Base-by-base conservation (phyloP, 352 stramenopile genomes). In the Phytophthora pistaciae region DNA sequence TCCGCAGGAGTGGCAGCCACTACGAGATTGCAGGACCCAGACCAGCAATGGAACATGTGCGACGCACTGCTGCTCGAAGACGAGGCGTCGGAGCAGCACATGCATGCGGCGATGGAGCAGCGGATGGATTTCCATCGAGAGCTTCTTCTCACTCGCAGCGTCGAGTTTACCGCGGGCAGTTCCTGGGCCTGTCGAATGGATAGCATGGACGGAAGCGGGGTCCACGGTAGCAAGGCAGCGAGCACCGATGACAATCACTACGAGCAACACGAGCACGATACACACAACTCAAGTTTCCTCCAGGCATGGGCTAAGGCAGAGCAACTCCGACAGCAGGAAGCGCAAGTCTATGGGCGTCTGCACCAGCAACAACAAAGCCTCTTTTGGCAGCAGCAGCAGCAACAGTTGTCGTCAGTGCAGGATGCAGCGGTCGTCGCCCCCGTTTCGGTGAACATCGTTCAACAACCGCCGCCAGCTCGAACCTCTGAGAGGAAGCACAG, bases 61-160 rank as follows among this genome's bases (percentile, higher is more conserved):
- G 62, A 67, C 20, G 62, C 62, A 38, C 49, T 62, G 5, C n/a
- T 67, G 29, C 56, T 63, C 3, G 49, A 67, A n/a, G 49, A 54
- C 13, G 48, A 60, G 5, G 20, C 29, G n/a, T 36, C 29, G 25
- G 50, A 61, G 53, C 60, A 70, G 27, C 61, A 59, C 5, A 75
- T 75, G 50, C 68, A 75, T 27, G 50, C 16, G 50, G 64, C 68
- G 6, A 75, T 75, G 68, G 62, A 75, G 25, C 68, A 75, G 18
- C 38, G 68, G 11, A 75, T 75, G 68, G 62, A 75, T 67, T 75
- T 75, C 49, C 68, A 75, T 52, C 68, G 68, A 9, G 68, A 75
- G 42, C 42, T 75, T 13, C n/a, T 75, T 44, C 63, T 72, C 25
- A 75, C 68, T 21, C 62, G 58, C 21, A 76, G 69, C 48, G 58